Evolutionary conservation across 2,329 filamentous ascomycete species (phyloP).

Genomic region (Didymosphaeria variabile): DNA sequence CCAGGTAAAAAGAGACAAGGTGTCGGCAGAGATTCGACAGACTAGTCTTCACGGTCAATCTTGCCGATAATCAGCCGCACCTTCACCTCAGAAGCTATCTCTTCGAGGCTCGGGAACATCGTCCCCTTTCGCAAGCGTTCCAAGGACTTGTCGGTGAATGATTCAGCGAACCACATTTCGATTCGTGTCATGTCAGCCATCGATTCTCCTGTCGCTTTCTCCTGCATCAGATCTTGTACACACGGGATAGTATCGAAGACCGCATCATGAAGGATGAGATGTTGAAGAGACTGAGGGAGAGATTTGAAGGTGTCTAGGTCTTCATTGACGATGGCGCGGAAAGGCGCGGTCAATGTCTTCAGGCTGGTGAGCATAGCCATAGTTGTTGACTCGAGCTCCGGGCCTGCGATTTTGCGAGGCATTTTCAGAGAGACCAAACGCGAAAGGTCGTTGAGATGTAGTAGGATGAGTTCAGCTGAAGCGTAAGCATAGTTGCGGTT

Average conservation of each 20-base stretch:
- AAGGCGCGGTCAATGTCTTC: neutral
- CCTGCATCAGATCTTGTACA: neutral
- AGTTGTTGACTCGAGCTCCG: neutral
- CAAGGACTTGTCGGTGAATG: neutral
- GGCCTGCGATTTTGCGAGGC: too few species aligned
- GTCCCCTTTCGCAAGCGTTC: neutral
- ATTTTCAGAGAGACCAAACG: neutral
- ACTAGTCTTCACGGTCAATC: neutral
- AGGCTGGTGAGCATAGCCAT: neutral
- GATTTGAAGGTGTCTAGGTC: neutral
- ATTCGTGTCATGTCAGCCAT: neutral
- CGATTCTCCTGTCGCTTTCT: neutral
- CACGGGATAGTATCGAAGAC: neutral
- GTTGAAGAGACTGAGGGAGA: neutral
- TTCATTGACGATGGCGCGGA: neutral
- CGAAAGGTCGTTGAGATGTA: neutral
- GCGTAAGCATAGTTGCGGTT: neutral
- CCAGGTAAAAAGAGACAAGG: too few species aligned
- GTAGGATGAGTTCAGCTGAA: neutral
- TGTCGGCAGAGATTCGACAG: neutral
- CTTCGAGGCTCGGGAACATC: neutral
- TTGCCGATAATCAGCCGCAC: neutral
- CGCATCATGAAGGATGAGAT: neutral
- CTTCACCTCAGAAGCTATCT: neutral
- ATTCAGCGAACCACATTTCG: neutral